A percentile compares a stretch with the other conserved stretches of the same genome.
Conservation (phyloP, 768 basidiomycete genomes). For the Lepiota brunneoincarnata region DNA sequence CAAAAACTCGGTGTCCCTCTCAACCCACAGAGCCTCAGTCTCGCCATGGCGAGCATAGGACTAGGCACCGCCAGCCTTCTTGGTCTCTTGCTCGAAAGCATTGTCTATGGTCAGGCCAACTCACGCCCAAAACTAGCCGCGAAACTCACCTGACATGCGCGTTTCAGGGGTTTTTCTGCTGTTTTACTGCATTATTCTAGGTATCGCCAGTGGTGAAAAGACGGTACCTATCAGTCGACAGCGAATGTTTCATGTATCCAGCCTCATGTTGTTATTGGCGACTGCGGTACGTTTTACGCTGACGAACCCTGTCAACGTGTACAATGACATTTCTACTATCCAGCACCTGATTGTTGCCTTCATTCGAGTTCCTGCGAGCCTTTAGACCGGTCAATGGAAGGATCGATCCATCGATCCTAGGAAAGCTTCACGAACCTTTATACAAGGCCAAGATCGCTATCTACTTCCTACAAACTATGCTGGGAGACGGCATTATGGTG, state of each 20-base stretch:
- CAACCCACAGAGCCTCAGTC: not conserved
- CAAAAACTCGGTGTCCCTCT: not conserved
- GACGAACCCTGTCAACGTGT: too few relatives aligned
- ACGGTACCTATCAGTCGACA: not conserved
- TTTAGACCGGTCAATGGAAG: not conserved
- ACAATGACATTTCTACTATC: not conserved
- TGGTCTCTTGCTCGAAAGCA: not conserved
- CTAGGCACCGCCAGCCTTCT: slow-evolving; percentile 2
- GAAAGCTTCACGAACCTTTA: not conserved
- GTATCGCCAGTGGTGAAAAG: not conserved
- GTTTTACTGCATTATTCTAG: not conserved
- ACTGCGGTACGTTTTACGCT: not conserved
- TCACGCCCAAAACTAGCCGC: not conserved
- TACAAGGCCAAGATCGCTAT: not conserved
- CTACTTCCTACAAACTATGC: slow-evolving; percentile 1
- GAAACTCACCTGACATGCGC: not conserved
- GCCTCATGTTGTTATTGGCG: not conserved
- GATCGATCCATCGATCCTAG: not conserved
- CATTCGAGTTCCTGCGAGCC: not conserved
- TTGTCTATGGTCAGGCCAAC: not conserved
- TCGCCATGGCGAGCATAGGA: not conserved
- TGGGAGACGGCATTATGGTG: slow-evolving; percentile 4
- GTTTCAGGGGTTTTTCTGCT: not conserved
- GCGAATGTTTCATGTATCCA: slow-evolving; percentile 1
- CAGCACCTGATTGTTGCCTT: not conserved